These are phyloP conservation scores for Alternaria sp. DNA, from an alignment of 2,329 filamentous ascomycete genomes.

Conservation along the genomic window DNA sequence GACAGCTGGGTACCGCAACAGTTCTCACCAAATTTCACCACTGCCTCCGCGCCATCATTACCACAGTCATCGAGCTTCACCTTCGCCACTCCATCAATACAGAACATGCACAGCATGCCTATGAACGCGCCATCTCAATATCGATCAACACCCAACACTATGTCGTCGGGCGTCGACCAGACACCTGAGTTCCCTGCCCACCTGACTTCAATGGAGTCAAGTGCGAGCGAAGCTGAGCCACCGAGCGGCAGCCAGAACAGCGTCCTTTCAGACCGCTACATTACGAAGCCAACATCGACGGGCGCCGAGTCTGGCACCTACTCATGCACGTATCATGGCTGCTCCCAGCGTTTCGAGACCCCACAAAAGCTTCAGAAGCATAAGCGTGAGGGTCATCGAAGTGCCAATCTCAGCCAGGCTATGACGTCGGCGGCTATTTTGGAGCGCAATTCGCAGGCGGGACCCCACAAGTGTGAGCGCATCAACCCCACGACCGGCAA, in stretches of 20 bases:
- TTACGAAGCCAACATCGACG: constrained; percentile 66
- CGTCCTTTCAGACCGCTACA: constrained; percentile 31
- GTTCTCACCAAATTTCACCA: constrained; percentile 43
- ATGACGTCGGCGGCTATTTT: constrained; percentile 63
- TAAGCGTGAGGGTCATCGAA: constrained; percentile 88
- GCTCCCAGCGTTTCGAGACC: constrained; percentile 85
- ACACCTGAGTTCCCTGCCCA: constrained; percentile 65
- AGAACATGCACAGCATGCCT: constrained; percentile 40
- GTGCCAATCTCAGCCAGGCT: constrained; percentile 49
- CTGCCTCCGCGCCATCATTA: constrained; percentile 37
- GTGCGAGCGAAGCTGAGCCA: constrained; percentile 59
- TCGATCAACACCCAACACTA: constrained; percentile 35
- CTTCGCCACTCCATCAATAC: constrained; percentile 54
- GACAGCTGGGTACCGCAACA: constrained; percentile 46
- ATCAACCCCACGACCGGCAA: constrained; percentile 96
- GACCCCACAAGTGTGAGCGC: constrained; percentile 89
- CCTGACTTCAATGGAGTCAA: constrained; percentile 67
- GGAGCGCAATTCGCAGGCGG: constrained; percentile 81
- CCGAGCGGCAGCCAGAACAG: constrained; percentile 52
- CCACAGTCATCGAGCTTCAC: constrained; percentile 50
- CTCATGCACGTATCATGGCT: constrained; percentile 94
- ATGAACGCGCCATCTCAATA: constrained; percentile 46
- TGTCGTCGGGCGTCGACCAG: constrained; percentile 45
- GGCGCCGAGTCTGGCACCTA: constrained; percentile 85
- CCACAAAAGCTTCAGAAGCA: constrained; percentile 89